Evolutionary conservation across 2,329 filamentous ascomycete species (phyloP), one percentile per base, ranked within the genome.

Genomic region (Chaetomiaceae sp.): DNA sequence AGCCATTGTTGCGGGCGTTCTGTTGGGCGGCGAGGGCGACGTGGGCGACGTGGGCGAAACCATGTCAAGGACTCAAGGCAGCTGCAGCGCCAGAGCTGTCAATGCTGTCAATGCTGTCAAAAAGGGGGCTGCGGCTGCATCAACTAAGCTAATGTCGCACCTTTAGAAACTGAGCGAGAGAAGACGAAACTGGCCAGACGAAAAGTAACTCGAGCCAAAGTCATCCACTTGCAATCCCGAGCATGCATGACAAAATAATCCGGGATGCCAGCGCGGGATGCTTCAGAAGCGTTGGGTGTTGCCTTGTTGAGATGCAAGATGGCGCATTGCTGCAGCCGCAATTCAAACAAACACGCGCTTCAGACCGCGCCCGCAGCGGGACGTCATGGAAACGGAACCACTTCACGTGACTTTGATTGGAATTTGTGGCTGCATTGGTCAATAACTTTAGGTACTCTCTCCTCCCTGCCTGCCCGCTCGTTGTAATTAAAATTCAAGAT

Each of bases 1-100:
- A 30, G 37, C 48, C 34, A 51, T 53, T 47, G 55, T 32, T 13
- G 36, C 41, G n/a, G 50, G 51, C 18, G 32, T 45, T 14, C 48
- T 48, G n/a, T 48, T 33, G 14, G 21, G 3, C 14, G 27, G 16
- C n/a, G 21, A 27, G 3, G 23, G 9, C 5, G 25, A 18, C 16
- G 20, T n/a, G n/a, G 34, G 34, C 5, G 38, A 41, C 5, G n/a
- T n/a, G n/a, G n/a, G n/a, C n/a, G n/a, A n/a, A n/a, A n/a, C n/a
- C n/a, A n/a, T n/a, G n/a, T n/a, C n/a, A 40, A 25, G 4, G 13
- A 3, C 13, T 9, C 10, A 41, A 41, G 34, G 25, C 46, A 33
- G 29, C 44, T 20, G 44, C 34, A 20, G 34, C 33, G 45, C n/a
- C 25, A 30, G 36, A 34, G 8, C 30, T 11, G 25, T 13, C 32